Base-by-base conservation (phyloP, 345 rosid species). In the Turritis glabra region DNA sequence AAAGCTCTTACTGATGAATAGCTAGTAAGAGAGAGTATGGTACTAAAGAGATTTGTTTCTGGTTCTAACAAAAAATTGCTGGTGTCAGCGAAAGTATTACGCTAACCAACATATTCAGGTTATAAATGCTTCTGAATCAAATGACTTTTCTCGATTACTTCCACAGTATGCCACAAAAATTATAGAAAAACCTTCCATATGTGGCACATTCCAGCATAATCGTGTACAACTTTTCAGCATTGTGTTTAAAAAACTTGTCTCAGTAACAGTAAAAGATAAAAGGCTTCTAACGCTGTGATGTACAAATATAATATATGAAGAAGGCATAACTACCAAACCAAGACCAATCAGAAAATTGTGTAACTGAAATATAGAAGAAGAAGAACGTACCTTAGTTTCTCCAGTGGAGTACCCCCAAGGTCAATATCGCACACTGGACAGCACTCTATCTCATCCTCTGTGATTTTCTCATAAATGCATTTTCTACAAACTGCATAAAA, bases 371-470 rank as follows among this genome's bases (percentile, higher is more conserved):
- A 57, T 63, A 64, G 11, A 67, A 56, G 76, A 57, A 75, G 54
- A 59, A 27, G 64, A 59, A 58, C 70, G 26, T n/a, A 87, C 98
- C 97, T 90, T 77, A 94, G 71, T 82, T 94, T 94, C 79, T 94
- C 97, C 81, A 88, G 22, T 3, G 98, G 97, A 51, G 82, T 81
- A 78, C 90, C 85, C 17, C 98, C 97, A 53, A 94, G 84, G 80
- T 87, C 84, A 30, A 85, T 91, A 70, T 84, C 80, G 76, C 98
- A 94, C 63, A 86, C 82, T 11, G 98, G 98, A 69, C 98, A 94
- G 70, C 71, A 47, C 68, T 91, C 96, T 62, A 86, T 57, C 67
- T 85, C 98, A 52, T 91, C 97, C 41, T 88, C 93, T 22, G 83
- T 70, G 75, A 94, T 84, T 84, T 89, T 91, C 62, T 77, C 81